Percentiles rank a stretch among this genome's conserved stretches.
phyloP scores from a whole-genome alignment of 1,284 basidiomycete species.

The Inonotus obliquus region DNA sequence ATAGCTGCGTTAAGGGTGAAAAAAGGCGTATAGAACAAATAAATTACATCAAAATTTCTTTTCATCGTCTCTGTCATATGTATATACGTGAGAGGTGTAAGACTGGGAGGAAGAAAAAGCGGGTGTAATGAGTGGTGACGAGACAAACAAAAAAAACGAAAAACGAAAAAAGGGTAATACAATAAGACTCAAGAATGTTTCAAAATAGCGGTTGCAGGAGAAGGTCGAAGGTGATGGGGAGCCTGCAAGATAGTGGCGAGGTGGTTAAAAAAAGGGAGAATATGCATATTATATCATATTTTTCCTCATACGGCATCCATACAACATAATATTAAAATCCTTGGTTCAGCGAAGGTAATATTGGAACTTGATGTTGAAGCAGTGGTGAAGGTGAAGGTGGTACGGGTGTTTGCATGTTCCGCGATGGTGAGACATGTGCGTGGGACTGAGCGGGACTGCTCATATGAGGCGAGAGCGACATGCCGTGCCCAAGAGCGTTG shows the following conservation, averaged over 20 bases:
- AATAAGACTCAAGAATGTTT: not conserved
- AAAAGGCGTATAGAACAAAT: constrained; percentile 6
- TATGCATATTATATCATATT: not conserved
- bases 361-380: constrained; percentile 15
- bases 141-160: not conserved
- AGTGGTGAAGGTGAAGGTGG: constrained; percentile 18
- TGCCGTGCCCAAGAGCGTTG: constrained; percentile 4
- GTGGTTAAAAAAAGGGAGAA: not conserved
- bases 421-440: constrained; percentile 13
- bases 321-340: constrained; percentile 9
- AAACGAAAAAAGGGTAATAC: not conserved
- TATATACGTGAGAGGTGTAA: not conserved
- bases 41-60: constrained; percentile 9
- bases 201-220: not conserved
- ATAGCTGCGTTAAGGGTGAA: not conserved
- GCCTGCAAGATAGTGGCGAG: not conserved
- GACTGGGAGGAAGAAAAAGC: not conserved
- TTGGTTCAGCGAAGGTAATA: constrained; percentile 15
- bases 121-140: not conserved
- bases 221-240: not conserved
- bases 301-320: not conserved
- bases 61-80: not conserved
- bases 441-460: constrained; percentile 13
- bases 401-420: constrained; percentile 17
- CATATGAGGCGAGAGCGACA: constrained; percentile 14